Base-by-base conservation (phyloP, 208 protist species). In the Tritrichomonas foetus region DNA sequence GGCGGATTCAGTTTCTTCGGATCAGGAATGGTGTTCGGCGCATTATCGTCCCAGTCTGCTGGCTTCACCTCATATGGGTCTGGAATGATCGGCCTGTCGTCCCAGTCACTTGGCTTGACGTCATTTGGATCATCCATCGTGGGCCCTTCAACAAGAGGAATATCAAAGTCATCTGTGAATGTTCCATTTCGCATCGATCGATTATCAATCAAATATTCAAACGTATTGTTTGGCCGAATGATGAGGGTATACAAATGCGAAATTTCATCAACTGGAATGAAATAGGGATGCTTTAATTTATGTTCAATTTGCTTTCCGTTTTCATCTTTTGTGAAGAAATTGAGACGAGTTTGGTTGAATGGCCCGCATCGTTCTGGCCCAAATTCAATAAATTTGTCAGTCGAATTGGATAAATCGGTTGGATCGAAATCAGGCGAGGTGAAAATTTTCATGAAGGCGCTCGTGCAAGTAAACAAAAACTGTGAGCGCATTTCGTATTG, bases 361-460 rank as follows among this genome's bases (percentile, higher is more conserved):
- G 3, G 53, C 1, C 94, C 95, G 61, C 95, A 96, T 72, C 93
- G 93, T 69, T 96, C 95, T 20, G 95, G 95, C 30, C 95, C 95
- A 49, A 96, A 96, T 94, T 95, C 95, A 53, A 96, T 94, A 14
- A 92, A 82, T 89, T 95, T 95, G 13, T 93, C 89, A 25, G 95
- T 95, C 30, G 47, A 33, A 69, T 82, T 94, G n/a, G 47, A 53
- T 39, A 69, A 36, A n/a, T 93, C 25, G 13, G 22, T 53, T 44
- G 41, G 36, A 74, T 93, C 89, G n/a, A 69, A 64, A 50, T 93
- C 33, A 8, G 50, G 22, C 5, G 5, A 5, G 39, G 47, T 57
- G 27, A 53, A 47, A 33, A 89, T 30, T 57, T n/a, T 89, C 9
- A 89, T 33, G 9, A n/a, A 33, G 9, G 47, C 20, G 30, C 47